Evolutionary conservation across 1,139 yeast species (phyloP), one percentile per base, ranked within the genome.

Genomic region (Magnusiomyces magnusii): DNA sequence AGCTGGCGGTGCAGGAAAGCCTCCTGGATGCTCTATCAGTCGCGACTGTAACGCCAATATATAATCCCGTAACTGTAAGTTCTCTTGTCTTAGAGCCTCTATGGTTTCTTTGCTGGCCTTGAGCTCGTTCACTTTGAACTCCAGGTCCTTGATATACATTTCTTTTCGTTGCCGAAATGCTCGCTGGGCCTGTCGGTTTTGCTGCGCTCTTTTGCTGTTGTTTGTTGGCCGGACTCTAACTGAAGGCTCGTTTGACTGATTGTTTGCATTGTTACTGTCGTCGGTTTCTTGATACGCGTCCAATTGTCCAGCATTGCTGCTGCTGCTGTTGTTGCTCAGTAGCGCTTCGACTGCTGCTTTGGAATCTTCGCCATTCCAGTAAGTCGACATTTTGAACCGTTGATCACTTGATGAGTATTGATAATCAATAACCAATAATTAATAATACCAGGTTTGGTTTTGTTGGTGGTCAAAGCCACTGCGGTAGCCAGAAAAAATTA

Each of bases 151-250:
- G 65, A 89, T 82, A 67, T 87, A 84, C 62, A 81, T 80, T 66
- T 88, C 95, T 69, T 87, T 85, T 60, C 96, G 78, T 68, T 83
- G 84, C 68, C 97, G 80, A 73, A 89, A 90, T 15, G 95, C 95
- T 65, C 88, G 81, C 72, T 90, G 97, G 0, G 96, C 96, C 61
- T 82, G 84, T 68, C 96, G 77, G 74, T 90, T 90, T 72, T 90
- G 97, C n/a, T 86, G 89, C 1, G 96, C 96, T 64, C 96, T 80
- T 71, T 87, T 87, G 50, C 93, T 82, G 61, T 77, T 79, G 19
- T 85, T 79, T 47, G 86, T 74, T 5, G 80, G 80, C 64, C 83
- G 79, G 9, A 80, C 21, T 41, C 44, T 5, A n/a, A n/a, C 19
- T 7, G 44, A 17, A 41, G 3, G 3, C 19, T n/a, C 17, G 21